Percentiles rank a stretch among this genome's conserved stretches.
These are phyloP conservation scores for Hamamelis virginiana DNA, from an alignment of 164 flowering plant genomes.

Conservation along the genomic window DNA sequence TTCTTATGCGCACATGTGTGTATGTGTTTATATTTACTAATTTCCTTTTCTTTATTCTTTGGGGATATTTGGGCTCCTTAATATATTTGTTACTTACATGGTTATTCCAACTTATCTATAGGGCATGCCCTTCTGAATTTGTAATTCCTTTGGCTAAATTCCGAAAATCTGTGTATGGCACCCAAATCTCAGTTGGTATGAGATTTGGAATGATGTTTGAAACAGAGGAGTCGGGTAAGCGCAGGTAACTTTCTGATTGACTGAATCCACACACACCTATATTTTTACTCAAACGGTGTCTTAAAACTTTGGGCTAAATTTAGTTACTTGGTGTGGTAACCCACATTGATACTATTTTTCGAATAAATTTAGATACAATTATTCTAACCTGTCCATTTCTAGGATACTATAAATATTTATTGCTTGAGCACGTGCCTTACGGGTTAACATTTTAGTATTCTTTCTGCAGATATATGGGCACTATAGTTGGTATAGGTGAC, in stretches of 20 bases:
- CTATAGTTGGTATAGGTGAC: slow-evolving; percentile 77
- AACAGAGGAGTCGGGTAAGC: slow-evolving; percentile 93
- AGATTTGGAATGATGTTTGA: slow-evolving; percentile 99
- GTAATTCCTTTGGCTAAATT: slow-evolving; percentile 73
- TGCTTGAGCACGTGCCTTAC: too few relatives aligned
- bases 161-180: slow-evolving; percentile 71
- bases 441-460: too few relatives aligned
- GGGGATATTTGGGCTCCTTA: slow-evolving; percentile 3
- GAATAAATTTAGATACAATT: too few relatives aligned
- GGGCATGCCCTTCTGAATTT: slow-evolving; percentile 96
- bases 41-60: neutral
- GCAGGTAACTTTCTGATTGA: slow-evolving; percentile 56
- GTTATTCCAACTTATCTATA: slow-evolving; percentile 18
- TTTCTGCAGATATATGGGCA: slow-evolving; percentile 88
- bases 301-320: neutral
- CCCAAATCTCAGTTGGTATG: slow-evolving; percentile 86
- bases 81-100: slow-evolving; percentile 1
- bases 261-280: neutral
- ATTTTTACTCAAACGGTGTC: neutral
- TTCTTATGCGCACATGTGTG: too few relatives aligned
- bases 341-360: too few relatives aligned
- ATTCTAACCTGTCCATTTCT: too few relatives aligned
- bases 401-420: too few relatives aligned
- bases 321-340: neutral
- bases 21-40: too few relatives aligned